Evolutionary conservation across 2,329 filamentous ascomycete species (phyloP).

Genomic region (Fusarium subtropicale): DNA sequence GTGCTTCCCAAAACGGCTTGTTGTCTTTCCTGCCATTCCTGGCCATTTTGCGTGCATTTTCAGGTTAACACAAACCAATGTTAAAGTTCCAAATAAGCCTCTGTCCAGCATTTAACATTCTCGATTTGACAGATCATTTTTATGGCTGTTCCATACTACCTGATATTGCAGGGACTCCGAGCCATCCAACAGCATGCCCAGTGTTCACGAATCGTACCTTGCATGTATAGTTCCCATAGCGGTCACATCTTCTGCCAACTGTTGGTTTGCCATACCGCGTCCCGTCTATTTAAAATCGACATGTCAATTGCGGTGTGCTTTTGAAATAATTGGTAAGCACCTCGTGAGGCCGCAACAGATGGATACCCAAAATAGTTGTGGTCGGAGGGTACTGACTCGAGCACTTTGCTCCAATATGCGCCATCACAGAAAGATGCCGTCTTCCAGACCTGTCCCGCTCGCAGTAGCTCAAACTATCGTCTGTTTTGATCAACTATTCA

Average conservation of each 20-base stretch:
- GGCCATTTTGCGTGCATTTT: conserved; percentile 1
- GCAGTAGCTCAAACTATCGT: not conserved
- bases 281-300: not conserved
- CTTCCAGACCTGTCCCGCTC: not conserved
- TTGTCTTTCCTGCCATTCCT: not conserved
- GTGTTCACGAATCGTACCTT: conserved; percentile 4
- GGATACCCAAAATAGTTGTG: not conserved
- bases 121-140: conserved; percentile 1
- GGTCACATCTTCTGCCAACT: not conserved
- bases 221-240: not conserved
- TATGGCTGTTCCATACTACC: not conserved
- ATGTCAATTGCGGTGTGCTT: conserved; percentile 11
- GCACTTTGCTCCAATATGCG: not conserved
- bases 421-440: not conserved
- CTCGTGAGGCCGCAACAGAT: not conserved
- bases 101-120: not conserved
- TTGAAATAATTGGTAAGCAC: not conserved
- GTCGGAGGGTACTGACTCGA: conserved; percentile 12
- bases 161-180: not conserved
- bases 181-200: not conserved
- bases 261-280: not conserved
- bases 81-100: not conserved
- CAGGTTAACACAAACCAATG: conserved; percentile 26
- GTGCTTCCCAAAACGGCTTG: conserved; percentile 33
- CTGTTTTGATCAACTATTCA: not conserved